These are phyloP conservation scores for Pseudognaphalium luteoalbum DNA, from an alignment of 129 eudicot genomes.

Conservation along the genomic window DNA sequence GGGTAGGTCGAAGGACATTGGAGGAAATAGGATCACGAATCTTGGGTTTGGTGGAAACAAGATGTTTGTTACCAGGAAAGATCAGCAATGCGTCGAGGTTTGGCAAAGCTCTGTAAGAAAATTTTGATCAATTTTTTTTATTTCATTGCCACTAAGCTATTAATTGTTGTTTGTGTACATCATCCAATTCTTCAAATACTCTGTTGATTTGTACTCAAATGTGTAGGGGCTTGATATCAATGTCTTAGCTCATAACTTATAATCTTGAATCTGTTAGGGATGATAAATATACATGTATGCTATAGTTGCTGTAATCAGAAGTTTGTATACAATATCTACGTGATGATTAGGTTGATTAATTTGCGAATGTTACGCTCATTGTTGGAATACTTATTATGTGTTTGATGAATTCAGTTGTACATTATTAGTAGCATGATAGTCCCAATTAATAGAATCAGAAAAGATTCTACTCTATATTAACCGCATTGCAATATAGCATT, in stretches of 20 bases:
- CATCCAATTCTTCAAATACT: no score
- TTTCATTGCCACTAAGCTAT: neutral
- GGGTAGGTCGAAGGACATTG: constrained; percentile 77
- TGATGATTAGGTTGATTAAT: neutral
- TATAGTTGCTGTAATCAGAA: neutral
- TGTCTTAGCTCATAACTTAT: neutral
- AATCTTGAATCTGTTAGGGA: neutral
- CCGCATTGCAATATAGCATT: neutral
- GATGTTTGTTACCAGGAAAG: constrained; percentile 87
- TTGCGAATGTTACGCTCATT: neutral
- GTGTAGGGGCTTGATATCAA: neutral
- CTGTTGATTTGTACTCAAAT: neutral
- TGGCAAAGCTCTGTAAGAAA: constrained; percentile 81
- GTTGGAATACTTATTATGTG: constrained; percentile 4
- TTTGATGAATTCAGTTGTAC: neutral
- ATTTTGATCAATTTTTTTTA: constrained; percentile 25
- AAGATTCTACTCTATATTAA: neutral
- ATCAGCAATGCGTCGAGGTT: constrained; percentile 84
- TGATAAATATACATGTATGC: neutral
- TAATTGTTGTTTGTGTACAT: constrained; percentile 25
- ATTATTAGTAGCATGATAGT: neutral
- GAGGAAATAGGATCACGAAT: constrained; percentile 59
- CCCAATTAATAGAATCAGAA: neutral
- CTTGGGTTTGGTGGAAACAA: constrained; percentile 90
- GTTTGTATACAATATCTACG: neutral